A percentile compares a stretch with the other conserved stretches of the same genome.
Conservation (phyloP, 2,329 filamentous ascomycete genomes). For the Fusarium sp. region DNA sequence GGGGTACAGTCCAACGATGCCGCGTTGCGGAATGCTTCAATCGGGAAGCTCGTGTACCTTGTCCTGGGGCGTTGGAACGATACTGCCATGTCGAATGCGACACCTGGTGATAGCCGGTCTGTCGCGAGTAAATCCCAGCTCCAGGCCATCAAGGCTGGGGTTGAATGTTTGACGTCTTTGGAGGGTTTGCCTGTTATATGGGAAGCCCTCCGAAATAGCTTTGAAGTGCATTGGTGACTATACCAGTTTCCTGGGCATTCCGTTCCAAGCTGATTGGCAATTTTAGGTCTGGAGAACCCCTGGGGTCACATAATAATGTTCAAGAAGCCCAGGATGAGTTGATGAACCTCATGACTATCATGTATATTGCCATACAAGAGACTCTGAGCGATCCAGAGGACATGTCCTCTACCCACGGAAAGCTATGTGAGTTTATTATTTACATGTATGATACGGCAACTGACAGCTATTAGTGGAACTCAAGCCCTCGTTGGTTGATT, state of each 20-base stretch:
- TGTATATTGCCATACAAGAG: slow-evolving; percentile 71
- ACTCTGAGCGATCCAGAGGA: slow-evolving; percentile 63
- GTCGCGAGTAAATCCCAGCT: slow-evolving; percentile 68
- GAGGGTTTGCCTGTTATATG: slow-evolving; percentile 65
- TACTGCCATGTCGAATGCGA: slow-evolving; percentile 66
- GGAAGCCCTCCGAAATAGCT: slow-evolving; percentile 60
- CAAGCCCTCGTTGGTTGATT: slow-evolving; percentile 76
- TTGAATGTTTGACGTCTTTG: slow-evolving; percentile 62
- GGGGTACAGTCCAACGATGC: slow-evolving; percentile 59
- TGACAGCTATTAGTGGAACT: slow-evolving; percentile 60
- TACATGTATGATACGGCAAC: not conserved
- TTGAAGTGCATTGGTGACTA: slow-evolving; percentile 65
- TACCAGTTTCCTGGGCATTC: not conserved
- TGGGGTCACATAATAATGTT: slow-evolving; percentile 54
- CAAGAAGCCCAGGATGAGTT: slow-evolving; percentile 70
- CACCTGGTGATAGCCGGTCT: slow-evolving; percentile 56
- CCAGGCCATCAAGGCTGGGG: slow-evolving; percentile 68
- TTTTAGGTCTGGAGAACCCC: slow-evolving; percentile 59
- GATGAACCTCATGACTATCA: slow-evolving; percentile 71
- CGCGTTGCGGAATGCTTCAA: slow-evolving; percentile 61
- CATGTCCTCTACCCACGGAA: slow-evolving; percentile 58
- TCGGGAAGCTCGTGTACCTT: slow-evolving; percentile 70
- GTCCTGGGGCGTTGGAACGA: slow-evolving; percentile 77
- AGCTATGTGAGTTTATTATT: slow-evolving; percentile 61
- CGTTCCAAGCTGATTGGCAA: slow-evolving; percentile 43